phyloP scores from a whole-genome alignment of 441 rosid genomes.

The Corymbia citriodora region DNA sequence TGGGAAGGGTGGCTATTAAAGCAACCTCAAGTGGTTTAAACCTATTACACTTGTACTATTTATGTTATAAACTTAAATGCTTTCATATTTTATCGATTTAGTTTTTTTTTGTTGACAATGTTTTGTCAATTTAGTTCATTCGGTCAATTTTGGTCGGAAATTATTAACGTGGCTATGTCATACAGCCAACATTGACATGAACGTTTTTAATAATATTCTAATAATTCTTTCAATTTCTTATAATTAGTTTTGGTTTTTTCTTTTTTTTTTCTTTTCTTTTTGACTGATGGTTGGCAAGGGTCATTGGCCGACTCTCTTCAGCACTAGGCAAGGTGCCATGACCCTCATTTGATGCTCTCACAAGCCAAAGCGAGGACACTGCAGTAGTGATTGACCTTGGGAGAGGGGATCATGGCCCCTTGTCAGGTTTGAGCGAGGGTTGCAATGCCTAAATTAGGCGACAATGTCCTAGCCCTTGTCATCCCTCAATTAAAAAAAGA shows the following conservation, averaged over 20 bases:
- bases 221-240: too few relatives aligned
- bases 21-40: too few relatives aligned
- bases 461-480: too few relatives aligned
- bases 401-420: neutral
- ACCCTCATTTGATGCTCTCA: neutral
- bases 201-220: too few relatives aligned
- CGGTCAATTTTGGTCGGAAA: neutral
- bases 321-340: neutral
- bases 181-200: neutral
- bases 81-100: neutral
- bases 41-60: accelerated
- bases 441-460: accelerated
- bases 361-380: neutral
- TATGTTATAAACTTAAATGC: too few relatives aligned
- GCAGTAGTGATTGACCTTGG: accelerated
- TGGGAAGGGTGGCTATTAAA: too few relatives aligned
- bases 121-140: too few relatives aligned
- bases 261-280: too few relatives aligned
- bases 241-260: too few relatives aligned
- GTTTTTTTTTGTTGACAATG: too few relatives aligned
- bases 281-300: neutral
- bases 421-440: accelerated
- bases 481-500: neutral
- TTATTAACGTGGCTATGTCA: accelerated
- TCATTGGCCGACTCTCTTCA: too few relatives aligned